phyloP scores from a whole-genome alignment of 2,329 filamentous ascomycete genomes.

The Didymella sp. region DNA sequence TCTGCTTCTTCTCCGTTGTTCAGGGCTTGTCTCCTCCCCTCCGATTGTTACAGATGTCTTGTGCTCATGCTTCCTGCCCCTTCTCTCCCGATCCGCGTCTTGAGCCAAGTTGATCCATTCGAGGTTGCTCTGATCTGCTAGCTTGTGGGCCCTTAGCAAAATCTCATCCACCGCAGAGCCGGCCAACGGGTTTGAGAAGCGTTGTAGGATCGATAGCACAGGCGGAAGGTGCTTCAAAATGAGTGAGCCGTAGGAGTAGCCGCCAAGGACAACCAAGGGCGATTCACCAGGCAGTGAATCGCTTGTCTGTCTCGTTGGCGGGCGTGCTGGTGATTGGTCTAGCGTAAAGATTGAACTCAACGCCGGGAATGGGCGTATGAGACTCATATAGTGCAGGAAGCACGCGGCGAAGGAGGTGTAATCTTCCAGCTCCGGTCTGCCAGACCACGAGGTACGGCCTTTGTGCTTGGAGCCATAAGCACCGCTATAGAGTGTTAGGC shows the following conservation, averaged over 20 bases:
- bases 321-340: slow-evolving; percentile 22
- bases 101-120: slow-evolving; percentile 47
- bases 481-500: slow-evolving; percentile 64
- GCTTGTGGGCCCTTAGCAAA: slow-evolving; percentile 69
- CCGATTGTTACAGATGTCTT: slow-evolving; percentile 50
- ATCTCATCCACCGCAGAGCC: slow-evolving; percentile 72
- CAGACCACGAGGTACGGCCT: slow-evolving; percentile 87
- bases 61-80: slow-evolving; percentile 40
- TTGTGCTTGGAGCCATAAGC: slow-evolving; percentile 68
- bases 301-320: not conserved
- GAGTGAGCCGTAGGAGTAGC: slow-evolving; percentile 91
- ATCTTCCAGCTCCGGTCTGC: slow-evolving; percentile 79
- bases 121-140: slow-evolving; percentile 69
- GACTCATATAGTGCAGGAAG: slow-evolving; percentile 73
- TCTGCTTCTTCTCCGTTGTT: slow-evolving; percentile 51
- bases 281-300: slow-evolving; percentile 2
- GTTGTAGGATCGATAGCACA: slow-evolving; percentile 60
- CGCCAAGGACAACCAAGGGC: slow-evolving; percentile 67
- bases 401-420: slow-evolving; percentile 86
- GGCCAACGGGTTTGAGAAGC: slow-evolving; percentile 62
- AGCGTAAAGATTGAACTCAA: slow-evolving; percentile 25
- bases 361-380: slow-evolving; percentile 51
- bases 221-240: slow-evolving; percentile 76
- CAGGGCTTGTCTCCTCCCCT: slow-evolving; percentile 56
- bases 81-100: slow-evolving; percentile 28